phyloP scores from a whole-genome alignment of 176 grass and related monocot species.

The Saccharum officinarum region DNA sequence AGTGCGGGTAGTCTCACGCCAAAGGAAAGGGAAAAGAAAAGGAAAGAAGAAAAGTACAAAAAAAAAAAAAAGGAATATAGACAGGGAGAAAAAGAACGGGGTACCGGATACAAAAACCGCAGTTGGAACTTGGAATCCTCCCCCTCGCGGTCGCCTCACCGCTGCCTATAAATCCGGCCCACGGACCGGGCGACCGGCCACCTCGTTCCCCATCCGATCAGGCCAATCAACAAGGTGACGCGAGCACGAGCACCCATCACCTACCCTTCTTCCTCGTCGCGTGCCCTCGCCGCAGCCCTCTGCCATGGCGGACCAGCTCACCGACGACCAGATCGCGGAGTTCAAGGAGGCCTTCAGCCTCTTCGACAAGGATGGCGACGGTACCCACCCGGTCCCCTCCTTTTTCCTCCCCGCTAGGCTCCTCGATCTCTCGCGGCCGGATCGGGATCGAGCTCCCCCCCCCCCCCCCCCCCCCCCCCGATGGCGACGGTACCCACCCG shows the following conservation, averaged over 20 bases:
- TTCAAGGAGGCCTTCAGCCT: constrained; percentile 97
- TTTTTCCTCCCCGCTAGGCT: no score
- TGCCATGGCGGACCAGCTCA: constrained; percentile 87
- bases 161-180: constrained; percentile 35
- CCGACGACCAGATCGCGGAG: constrained; percentile 90
- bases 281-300: background rate
- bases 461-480: no score
- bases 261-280: background rate
- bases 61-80: background rate
- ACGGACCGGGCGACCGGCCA: background rate
- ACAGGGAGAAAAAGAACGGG: background rate
- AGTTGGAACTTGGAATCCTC: background rate
- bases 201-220: constrained; percentile 21
- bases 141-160: background rate
- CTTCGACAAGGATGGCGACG: constrained; percentile 97
- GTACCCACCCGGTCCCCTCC: no score
- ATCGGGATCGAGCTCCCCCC: no score
- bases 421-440: no score
- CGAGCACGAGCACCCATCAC: background rate
- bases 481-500: constrained; percentile 30
- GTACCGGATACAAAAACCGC: constrained; percentile 38
- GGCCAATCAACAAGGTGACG: background rate
- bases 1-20: no score
- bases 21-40: background rate
- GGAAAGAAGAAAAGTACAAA: no score